Percentiles rank a stretch among this genome's conserved stretches.
Conservation (phyloP, 2,329 filamentous ascomycete species). For the Phyllosticta citrichinensis region DNA sequence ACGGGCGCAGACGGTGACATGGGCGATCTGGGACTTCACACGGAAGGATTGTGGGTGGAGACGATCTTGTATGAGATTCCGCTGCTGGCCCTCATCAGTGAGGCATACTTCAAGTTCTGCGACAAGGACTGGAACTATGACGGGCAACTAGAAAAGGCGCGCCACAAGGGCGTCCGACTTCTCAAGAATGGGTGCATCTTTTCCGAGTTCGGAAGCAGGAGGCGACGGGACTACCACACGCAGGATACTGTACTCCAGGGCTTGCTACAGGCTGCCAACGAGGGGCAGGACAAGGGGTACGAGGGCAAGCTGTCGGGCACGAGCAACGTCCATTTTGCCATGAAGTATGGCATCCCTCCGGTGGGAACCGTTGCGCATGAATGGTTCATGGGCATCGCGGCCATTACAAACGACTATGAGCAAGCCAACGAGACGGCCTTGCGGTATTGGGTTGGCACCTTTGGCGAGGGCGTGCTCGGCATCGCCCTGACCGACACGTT, state of each 20-base stretch:
- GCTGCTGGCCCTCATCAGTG: slow-evolving; percentile 79
- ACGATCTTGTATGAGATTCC: slow-evolving; percentile 98
- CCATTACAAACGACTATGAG: slow-evolving; percentile 77
- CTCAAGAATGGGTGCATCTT: slow-evolving; percentile 77
- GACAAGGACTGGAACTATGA: slow-evolving; percentile 87
- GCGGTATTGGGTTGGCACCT: slow-evolving; percentile 82
- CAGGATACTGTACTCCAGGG: slow-evolving; percentile 87
- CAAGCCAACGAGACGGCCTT: slow-evolving; percentile 76
- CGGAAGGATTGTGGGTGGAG: slow-evolving; percentile 80
- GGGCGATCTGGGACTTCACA: slow-evolving; percentile 67
- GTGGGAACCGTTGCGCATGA: slow-evolving; percentile 91
- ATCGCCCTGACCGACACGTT: slow-evolving; percentile 96
- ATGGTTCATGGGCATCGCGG: slow-evolving; percentile 98
- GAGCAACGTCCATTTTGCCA: slow-evolving; percentile 94
- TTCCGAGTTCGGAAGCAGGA: slow-evolving; percentile 86
- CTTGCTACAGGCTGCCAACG: slow-evolving; percentile 66
- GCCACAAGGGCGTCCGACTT: slow-evolving; percentile 66
- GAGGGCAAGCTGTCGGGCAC: slow-evolving; percentile 73
- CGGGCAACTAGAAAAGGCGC: slow-evolving; percentile 77
- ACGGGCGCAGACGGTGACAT: slow-evolving; percentile 50
- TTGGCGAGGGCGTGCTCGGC: slow-evolving; percentile 71
- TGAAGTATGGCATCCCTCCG: slow-evolving; percentile 76
- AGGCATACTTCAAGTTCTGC: slow-evolving; percentile 96
- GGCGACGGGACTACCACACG: slow-evolving; percentile 87
- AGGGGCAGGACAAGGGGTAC: slow-evolving; percentile 54